Evolutionary conservation across 2,329 filamentous ascomycete genomes (phyloP), one percentile per base, ranked within the genome.

Genomic region (Xylariales sp.): DNA sequence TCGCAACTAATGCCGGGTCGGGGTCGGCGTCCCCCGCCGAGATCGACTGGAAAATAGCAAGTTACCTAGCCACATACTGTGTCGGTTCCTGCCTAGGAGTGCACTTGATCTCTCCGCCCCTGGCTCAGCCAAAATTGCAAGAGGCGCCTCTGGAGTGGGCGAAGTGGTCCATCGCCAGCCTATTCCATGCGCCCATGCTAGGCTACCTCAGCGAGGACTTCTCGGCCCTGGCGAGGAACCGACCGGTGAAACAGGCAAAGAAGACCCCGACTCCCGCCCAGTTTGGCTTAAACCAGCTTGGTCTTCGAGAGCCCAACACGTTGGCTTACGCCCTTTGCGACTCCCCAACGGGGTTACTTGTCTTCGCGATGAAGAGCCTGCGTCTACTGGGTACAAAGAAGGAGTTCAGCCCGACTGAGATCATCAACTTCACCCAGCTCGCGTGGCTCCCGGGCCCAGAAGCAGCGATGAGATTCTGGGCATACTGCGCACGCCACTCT

Each of bases 391-490:
- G 60, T 3, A 62, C 66, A 0, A 54, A 45, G 5, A 59, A 64
- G 39, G 59, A 62, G 13, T 64, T 77, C 35, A 63, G 65, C 2
- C 60, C 65, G 4, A 61, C 65, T 12, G 76, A 83, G 38, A 63
- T 85, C 17, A 65, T 85, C 41, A 77, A 76, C 14, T 63, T 81
- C 49, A 72, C 77, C 2, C 72, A 77, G 53, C 59, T 84, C 19
- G 73, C 78, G 16, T 85, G 81, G 82, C 57, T 85, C 1, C 80
- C 81, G 0, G 81, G 81, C 0, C 79, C 79, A 0, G 81, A 85
- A 50, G 70, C 70, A 2, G 71, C 70, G 4, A 57, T 83, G 47
- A 63, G 78, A 18, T 82, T 72, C 40, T 77, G 70, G 73, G 65
- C 72, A 6, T 55, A 66, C 24, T 70, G 66, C 27, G 56, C 59